Evolutionary conservation across 163 green algal species (phyloP).

Genomic region (Volvox carteri): DNA sequence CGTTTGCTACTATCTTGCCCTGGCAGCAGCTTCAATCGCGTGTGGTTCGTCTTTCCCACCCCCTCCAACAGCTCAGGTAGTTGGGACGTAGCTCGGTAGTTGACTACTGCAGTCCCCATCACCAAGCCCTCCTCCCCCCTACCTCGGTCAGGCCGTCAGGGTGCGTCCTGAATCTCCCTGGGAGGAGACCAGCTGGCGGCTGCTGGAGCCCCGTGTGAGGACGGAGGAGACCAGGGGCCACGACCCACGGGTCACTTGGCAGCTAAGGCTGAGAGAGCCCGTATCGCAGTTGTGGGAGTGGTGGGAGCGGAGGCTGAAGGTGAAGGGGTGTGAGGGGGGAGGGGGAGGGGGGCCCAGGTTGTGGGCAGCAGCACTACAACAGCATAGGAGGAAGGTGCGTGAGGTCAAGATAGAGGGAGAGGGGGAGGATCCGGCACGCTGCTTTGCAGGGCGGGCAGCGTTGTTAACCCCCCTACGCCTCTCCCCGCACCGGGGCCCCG

Average conservation of each 20-base stretch:
- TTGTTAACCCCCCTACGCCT: not conserved
- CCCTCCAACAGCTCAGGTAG: too few relatives aligned
- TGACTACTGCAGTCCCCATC: too few relatives aligned
- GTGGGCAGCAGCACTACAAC: too few relatives aligned
- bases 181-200: slow-evolving; percentile 59
- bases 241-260: slow-evolving; percentile 31
- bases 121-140: too few relatives aligned
- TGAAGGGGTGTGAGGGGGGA: not conserved
- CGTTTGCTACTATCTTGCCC: too few relatives aligned
- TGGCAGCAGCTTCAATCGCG: too few relatives aligned
- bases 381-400: not conserved
- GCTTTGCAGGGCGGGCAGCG: not conserved
- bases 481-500: not conserved
- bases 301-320: slow-evolving; percentile 65
- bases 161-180: slow-evolving; percentile 41
- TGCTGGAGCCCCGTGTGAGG: slow-evolving; percentile 50
- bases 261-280: slow-evolving; percentile 44
- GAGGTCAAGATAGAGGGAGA: not conserved
- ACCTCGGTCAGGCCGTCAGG: slow-evolving; percentile 55
- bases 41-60: too few relatives aligned
- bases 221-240: slow-evolving; percentile 30
- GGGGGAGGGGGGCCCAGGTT: not conserved
- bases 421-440: not conserved
- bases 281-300: slow-evolving; percentile 54
- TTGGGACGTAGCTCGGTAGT: too few relatives aligned